Base-by-base conservation (phyloP, 495 filamentous ascomycete species). In the Tuber microsphaerosporum region DNA sequence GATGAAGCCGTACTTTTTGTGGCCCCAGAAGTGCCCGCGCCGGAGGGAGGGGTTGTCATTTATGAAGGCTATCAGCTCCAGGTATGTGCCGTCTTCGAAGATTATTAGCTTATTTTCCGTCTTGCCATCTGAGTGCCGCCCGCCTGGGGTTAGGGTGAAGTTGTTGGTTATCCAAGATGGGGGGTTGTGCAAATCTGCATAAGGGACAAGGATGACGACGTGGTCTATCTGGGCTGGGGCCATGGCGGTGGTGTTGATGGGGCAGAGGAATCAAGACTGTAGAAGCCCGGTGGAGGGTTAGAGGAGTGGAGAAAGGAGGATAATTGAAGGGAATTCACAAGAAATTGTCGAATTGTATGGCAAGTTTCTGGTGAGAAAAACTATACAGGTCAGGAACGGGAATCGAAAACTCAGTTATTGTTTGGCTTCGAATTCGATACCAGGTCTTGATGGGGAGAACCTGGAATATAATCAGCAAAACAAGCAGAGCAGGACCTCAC, bases 31-130 rank as follows among this genome's bases (percentile, higher is more conserved):
- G 75, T 89, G 87, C 7, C 82, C 81, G 19, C 77, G 79, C 39
- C 86, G 84, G 26, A 80, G 76, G 8, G 75, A 80, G 0, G 85
- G 84, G 71, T 84, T 81, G 71, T 86, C 86, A 46, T 86, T 79
- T 45, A 89, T 85, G 83, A 90, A 90, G 73, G 86, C 86, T 78
- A 90, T 88, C 16, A 90, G 84, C 80, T 90, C 89, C 74, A 90
- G 80, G 83, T 90, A 90, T 43, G 84, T 84, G 71, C 89, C 88
- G 79, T 90, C 88, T 44, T 80, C 44, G 79, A 90, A 87, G 44
- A 88, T 76, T 73, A 88, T 86, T 48, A 90, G 86, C 43, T 85
- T 87, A 81, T 89, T 90, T 77, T 89, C 87, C 14, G 86, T 89
- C 61, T 82, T 82, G 74, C 83, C 85, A 84, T 87, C 86, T n/a